Base-by-base conservation (phyloP, 306 rosid genomes). In the Corylus americana region DNA sequence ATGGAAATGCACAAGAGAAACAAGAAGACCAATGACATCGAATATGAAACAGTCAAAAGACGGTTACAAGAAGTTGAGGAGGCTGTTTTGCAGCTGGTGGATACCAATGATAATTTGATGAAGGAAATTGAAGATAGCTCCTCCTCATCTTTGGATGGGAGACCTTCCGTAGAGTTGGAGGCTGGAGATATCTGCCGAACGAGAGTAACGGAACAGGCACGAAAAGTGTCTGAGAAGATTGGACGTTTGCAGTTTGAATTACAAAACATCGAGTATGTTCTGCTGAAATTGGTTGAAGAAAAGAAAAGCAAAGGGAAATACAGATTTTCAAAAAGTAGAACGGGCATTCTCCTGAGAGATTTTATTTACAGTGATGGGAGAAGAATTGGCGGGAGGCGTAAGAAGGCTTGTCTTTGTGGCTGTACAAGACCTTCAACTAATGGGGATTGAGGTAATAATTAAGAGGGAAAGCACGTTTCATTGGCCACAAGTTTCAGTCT, bases 221-320 rank as follows among this genome's bases (percentile, higher is more conserved):
- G 87, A 50, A 89, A 82, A 83, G 91, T 80, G 57, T 86, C 97
- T 0, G 97, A 93, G 74, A 88, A 90, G 89, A 91, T 96, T 45
- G 98, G 97, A 74, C 69, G 86, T 39, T 76, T 96, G 90, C 99
- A 96, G 80, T 90, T 90, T 51, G 97, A 96, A 86, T 75, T 96
- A 81, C 96, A 96, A 85, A 96, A 87, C 85, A 89, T 96, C 25
- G 94, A 93, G 37, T 85, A 85, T 45, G 86, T 84, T 83, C 14
- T 93, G 87, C 88, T 90, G 64, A 93, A 96, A 80, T 51, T 92
- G 78, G 89, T 81, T 75, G 97, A 87, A 64, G 97, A 89, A 55
- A 86, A 86, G 76, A 91, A 80, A 66, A 84, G 49, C 74, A 88
- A 83, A 75, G 89, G 91, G 77, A 91, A 91, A 67, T 74, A 35